Conservation (phyloP, 2,329 filamentous ascomycete genomes). For the Cordyceps farinosa region DNA sequence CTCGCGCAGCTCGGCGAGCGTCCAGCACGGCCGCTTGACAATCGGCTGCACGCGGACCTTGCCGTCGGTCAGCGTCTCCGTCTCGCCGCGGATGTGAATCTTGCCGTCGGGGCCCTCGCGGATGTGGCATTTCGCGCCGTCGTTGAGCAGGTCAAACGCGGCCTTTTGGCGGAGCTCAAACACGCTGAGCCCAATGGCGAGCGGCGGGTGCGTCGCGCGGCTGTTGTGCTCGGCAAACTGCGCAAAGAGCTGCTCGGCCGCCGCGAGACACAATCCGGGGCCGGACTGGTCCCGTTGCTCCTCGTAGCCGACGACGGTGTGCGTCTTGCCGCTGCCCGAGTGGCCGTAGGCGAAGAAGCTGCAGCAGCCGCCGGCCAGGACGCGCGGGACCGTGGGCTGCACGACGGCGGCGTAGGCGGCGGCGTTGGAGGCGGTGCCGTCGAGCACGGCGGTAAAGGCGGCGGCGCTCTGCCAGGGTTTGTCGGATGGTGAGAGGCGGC, state of each 20-base stretch:
- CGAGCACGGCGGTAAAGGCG: constrained; percentile 28
- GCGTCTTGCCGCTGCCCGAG: constrained; percentile 87
- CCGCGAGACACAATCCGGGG: constrained; percentile 36
- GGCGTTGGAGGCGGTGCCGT: constrained; percentile 24
- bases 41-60: constrained; percentile 41
- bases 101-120: constrained; percentile 39
- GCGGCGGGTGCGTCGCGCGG: background rate
- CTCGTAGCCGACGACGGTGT: constrained; percentile 62
- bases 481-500: background rate
- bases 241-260: constrained; percentile 30
- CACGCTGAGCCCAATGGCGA: constrained; percentile 37
- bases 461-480: constrained; percentile 23
- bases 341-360: constrained; percentile 85
- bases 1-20: constrained; percentile 30
- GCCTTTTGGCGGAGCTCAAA: constrained; percentile 40
- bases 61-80: constrained; percentile 37
- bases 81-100: constrained; percentile 39
- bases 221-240: constrained; percentile 27
- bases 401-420: constrained; percentile 29
- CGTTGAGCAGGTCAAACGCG: constrained; percentile 41
- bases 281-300: constrained; percentile 32
- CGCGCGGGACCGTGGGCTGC: constrained; percentile 30
- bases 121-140: constrained; percentile 35
- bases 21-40: constrained; percentile 33
- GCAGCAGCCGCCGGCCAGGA: constrained; percentile 35